These are phyloP conservation scores for Acarospora socialis DNA, from an alignment of 2,329 filamentous ascomycete genomes.

Conservation along the genomic window DNA sequence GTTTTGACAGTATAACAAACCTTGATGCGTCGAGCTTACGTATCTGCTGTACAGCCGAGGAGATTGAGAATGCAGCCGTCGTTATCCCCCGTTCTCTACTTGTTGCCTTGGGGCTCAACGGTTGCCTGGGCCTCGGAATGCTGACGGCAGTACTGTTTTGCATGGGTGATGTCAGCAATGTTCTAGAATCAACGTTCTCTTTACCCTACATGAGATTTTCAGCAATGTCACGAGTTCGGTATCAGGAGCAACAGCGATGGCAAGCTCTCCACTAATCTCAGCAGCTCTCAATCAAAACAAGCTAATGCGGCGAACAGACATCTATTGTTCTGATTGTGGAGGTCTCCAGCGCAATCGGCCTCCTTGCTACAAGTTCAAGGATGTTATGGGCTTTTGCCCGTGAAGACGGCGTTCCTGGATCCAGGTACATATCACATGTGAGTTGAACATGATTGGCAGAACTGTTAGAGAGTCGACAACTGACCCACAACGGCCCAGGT, in stretches of 20 bases:
- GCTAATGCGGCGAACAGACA: slow-evolving; percentile 22
- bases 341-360: slow-evolving; percentile 26
- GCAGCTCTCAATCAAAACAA: no score
- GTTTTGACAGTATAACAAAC: no score
- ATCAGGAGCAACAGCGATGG: no score
- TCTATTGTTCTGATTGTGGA: slow-evolving; percentile 28
- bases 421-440: slow-evolving; percentile 26
- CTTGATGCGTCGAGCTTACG: no score
- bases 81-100: slow-evolving; percentile 19
- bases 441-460: slow-evolving; percentile 8
- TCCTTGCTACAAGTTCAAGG: slow-evolving; percentile 26
- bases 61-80: slow-evolving; percentile 16
- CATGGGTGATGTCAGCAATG: slow-evolving; percentile 9
- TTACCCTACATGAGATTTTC: no score
- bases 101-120: slow-evolving; percentile 18
- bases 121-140: slow-evolving; percentile 23
- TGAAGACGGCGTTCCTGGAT: slow-evolving; percentile 29
- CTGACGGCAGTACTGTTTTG: slow-evolving; percentile 12
- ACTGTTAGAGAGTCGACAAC: neutral
- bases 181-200: no score
- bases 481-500: slow-evolving; percentile 14
- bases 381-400: slow-evolving; percentile 31
- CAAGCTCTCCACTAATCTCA: no score
- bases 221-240: no score
- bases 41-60: no score